Base-by-base conservation (phyloP, 306 rosid species). In the Potentilla sterilis region DNA sequence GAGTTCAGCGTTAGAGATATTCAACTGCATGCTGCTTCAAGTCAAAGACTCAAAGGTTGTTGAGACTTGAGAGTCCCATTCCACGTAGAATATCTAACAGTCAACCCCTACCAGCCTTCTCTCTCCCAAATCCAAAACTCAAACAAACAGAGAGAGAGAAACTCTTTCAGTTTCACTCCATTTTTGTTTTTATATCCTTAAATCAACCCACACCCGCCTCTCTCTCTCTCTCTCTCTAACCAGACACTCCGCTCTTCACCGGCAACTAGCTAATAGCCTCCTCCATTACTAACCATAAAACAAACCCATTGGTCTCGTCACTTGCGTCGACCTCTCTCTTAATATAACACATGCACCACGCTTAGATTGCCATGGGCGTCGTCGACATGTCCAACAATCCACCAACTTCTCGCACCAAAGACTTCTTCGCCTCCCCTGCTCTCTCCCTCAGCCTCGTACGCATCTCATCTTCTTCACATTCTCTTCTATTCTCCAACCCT, bases 111-210 rank as follows among this genome's bases (percentile, higher is more conserved):
- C 92, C 95, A 76, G 89, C 83, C 92, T 41, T 46, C 61, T 15
- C 48, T 75, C 48, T 48, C 40, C 19, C 63, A 38, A 72, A 70
- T 28, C 52, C 46, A 44, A 65, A 35, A 55, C 19, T 48, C 54
- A 47, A 47, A 47, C 13, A 49, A n/a, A n/a, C n/a, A n/a, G n/a
- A n/a, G 10, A 55, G 7, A 52, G 11, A 9, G 12, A 51, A 79
- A 70, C 67, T 32, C 10, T 9, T 18, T 51, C 78, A 65, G 62
- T 69, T 43, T 77, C 78, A 68, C 84, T 82, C 83, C 78, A 78
- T 82, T 91, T 92, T 95, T 95, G 99, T 92, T 95, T 55, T 89
- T 91, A 89, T 88, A 86, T 86, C 89, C 99, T 92, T 89, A 92
- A 95, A 92, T 86, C 86, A 61, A 72, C 44, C 72, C 73, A 76